A percentile compares a stretch with the other conserved stretches of the same genome.
phyloP scores from a whole-genome alignment of 1,139 yeast genomes.

The Debaryomyces sp. region DNA sequence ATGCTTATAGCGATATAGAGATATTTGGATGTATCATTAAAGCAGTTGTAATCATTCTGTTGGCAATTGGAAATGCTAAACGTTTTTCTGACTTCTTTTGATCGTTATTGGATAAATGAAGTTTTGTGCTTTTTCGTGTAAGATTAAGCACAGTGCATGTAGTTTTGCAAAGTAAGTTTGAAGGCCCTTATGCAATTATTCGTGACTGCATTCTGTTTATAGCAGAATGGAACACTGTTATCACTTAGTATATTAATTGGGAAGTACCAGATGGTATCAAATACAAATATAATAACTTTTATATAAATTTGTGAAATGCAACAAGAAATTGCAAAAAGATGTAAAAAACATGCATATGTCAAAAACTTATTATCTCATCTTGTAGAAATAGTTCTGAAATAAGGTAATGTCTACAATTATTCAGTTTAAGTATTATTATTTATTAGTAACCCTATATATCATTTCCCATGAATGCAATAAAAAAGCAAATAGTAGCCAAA shows the following conservation, averaged over 20 bases:
- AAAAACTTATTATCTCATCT: not conserved
- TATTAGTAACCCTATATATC: not conserved
- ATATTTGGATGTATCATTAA: not conserved
- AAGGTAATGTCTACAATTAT: not conserved
- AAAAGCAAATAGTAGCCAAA: not conserved
- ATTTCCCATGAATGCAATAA: not conserved
- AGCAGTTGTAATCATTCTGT: not conserved
- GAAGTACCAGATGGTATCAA: not conserved
- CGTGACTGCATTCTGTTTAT: not conserved
- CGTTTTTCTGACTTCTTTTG: not conserved
- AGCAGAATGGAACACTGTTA: not conserved
- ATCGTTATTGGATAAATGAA: not conserved
- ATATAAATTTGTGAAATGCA: not conserved
- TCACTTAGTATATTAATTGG: not conserved
- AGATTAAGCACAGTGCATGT: not conserved
- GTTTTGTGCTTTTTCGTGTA: not conserved
- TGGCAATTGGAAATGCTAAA: not conserved
- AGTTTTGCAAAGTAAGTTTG: not conserved
- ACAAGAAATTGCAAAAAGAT: conserved; percentile 2
- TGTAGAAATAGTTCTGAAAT: not conserved
- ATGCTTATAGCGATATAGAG: not conserved
- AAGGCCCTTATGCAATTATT: not conserved
- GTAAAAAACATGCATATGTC: not conserved
- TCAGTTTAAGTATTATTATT: not conserved
- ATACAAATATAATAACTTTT: not conserved